Evolutionary conservation across 2,329 filamentous ascomycete genomes (phyloP).

Genomic region (Aspergillus melleus): DNA sequence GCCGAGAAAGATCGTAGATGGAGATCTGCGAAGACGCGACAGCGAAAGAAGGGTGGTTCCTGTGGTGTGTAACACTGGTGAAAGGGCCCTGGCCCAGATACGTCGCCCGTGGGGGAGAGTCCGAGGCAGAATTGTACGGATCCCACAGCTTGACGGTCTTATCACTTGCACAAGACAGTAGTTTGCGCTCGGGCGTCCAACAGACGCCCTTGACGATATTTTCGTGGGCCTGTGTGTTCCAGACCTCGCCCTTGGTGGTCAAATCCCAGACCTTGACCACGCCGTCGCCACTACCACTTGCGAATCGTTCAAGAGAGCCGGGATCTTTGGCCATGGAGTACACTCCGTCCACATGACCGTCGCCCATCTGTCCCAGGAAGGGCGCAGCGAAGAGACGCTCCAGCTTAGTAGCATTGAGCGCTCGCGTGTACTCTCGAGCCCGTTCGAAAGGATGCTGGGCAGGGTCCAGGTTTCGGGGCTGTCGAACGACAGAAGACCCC

Average conservation of each 20-base stretch:
- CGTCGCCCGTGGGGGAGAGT: constrained; percentile 72
- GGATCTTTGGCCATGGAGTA: constrained; percentile 81
- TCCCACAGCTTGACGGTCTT: constrained; percentile 88
- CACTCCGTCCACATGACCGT: constrained; percentile 88
- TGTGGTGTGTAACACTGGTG: constrained; percentile 80
- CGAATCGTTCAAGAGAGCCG: constrained; percentile 69
- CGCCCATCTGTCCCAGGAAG: constrained; percentile 82
- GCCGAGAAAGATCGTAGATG: constrained; percentile 82
- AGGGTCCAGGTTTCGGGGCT: constrained; percentile 66
- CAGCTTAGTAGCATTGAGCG: constrained; percentile 82
- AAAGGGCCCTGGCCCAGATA: constrained; percentile 84
- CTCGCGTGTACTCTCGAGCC: constrained; percentile 79
- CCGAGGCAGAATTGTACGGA: constrained; percentile 72
- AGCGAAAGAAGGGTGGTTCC: constrained; percentile 75
- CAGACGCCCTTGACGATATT: constrained; percentile 89
- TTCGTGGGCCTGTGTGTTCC: constrained; percentile 80
- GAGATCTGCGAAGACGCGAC: constrained; percentile 73
- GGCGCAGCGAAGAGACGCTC: constrained; percentile 88
- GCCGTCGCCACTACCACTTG: constrained; percentile 86
- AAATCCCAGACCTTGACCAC: constrained; percentile 93
- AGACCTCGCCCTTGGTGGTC: constrained; percentile 69
- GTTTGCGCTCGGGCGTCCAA: constrained; percentile 82
- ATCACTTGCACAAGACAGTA: constrained; percentile 85
- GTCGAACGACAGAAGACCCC: constrained; percentile 45
- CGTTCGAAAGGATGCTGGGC: constrained; percentile 87